phyloP scores from a whole-genome alignment of 306 rosid genomes.

The Leucaena leucocephala region DNA sequence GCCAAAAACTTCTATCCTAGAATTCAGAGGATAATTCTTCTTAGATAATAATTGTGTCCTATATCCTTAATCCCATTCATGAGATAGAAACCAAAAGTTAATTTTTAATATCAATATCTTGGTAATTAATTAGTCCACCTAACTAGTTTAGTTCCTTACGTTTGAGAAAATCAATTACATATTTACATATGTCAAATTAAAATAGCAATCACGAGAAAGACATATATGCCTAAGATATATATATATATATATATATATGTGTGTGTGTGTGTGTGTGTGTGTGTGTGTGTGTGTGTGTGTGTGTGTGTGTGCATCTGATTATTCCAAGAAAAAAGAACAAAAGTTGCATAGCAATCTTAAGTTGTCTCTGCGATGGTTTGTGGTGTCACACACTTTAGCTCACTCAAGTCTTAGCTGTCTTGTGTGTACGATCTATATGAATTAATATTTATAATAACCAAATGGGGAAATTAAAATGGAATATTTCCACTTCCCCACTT shows the following conservation, averaged over 20 bases:
- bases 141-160: not conserved
- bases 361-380: not conserved
- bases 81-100: not conserved
- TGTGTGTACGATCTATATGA: constrained; percentile 8
- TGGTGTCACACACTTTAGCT: not conserved
- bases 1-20: no score
- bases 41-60: no score
- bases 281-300: no score
- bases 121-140: not conserved
- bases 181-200: not conserved
- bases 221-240: not conserved
- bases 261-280: no score
- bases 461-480: constrained; percentile 20
- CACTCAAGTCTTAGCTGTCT: constrained; percentile 38
- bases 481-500: constrained; percentile 25
- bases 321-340: not conserved
- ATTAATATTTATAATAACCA: constrained; percentile 12
- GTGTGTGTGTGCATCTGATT: not conserved
- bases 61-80: not conserved
- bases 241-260: no score
- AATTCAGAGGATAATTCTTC: no score
- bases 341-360: not conserved
- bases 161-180: not conserved
- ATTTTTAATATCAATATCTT: not conserved
- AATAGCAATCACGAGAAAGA: not conserved